Evolutionary conservation across 495 filamentous ascomycete genomes (phyloP).

Genomic region (Schizothecium vesticola): DNA sequence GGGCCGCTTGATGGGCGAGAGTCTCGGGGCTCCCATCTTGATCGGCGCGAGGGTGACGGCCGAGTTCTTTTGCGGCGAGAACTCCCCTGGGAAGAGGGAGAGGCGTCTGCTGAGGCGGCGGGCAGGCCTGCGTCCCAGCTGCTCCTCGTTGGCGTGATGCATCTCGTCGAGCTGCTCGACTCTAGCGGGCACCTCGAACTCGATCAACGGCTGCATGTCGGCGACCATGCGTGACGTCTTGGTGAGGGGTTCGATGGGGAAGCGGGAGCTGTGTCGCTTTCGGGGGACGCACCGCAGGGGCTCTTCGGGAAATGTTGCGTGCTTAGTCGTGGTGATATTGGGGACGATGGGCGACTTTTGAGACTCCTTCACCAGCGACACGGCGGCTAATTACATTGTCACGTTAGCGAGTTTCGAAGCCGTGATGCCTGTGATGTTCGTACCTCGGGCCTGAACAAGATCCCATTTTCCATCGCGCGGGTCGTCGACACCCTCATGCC

Average conservation of each 20-base stretch:
- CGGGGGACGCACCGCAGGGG: slow-evolving; percentile 22
- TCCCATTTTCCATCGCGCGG: slow-evolving; percentile 17
- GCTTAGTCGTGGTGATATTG: slow-evolving; percentile 3
- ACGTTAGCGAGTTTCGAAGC: background rate
- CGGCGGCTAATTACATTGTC: slow-evolving; percentile 6
- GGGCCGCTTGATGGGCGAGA: slow-evolving; percentile 22
- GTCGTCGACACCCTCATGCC: slow-evolving; percentile 13
- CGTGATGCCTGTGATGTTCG: background rate
- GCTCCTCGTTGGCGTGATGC: slow-evolving; percentile 15
- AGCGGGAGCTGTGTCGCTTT: slow-evolving; percentile 32
- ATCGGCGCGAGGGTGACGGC: slow-evolving; percentile 17
- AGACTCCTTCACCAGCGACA: slow-evolving; percentile 4
- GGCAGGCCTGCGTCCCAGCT: slow-evolving; percentile 20
- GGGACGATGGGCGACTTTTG: background rate
- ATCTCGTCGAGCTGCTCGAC: slow-evolving; percentile 14
- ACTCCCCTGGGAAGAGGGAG: slow-evolving; percentile 21
- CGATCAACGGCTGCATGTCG: slow-evolving; percentile 19
- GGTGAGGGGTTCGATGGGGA: slow-evolving; percentile 25
- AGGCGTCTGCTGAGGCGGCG: slow-evolving; percentile 28
- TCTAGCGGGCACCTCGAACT: slow-evolving; percentile 14
- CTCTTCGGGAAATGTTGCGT: slow-evolving; percentile 20
- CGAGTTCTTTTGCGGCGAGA: slow-evolving; percentile 20
- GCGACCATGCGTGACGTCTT: slow-evolving; percentile 16
- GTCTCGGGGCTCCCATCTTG: slow-evolving; percentile 4
- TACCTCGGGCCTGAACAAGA: slow-evolving; percentile 27